Evolutionary conservation across 208 protist species (phyloP).

Genomic region (Trypanosoma congolense): DNA sequence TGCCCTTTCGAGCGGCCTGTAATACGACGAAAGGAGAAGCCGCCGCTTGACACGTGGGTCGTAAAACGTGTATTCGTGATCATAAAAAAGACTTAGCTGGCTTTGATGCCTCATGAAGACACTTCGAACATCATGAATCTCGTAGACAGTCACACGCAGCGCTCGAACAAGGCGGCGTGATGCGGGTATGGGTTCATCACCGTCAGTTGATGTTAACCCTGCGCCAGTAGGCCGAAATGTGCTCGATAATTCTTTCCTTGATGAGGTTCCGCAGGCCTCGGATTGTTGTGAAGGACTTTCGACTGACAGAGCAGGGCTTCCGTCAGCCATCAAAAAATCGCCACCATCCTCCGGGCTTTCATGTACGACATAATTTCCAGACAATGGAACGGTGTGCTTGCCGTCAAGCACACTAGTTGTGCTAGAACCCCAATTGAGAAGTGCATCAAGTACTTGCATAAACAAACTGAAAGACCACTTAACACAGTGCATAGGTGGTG

Average conservation of each 20-base stretch:
- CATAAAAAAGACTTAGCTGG: conserved; percentile 54
- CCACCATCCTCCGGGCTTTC: conserved; percentile 7
- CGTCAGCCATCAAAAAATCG: not conserved
- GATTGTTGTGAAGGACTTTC: too few relatives aligned
- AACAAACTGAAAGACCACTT: conserved; percentile 40
- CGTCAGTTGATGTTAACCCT: too few relatives aligned
- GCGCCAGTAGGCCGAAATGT: too few relatives aligned
- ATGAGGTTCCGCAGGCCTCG: too few relatives aligned
- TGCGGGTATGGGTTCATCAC: too few relatives aligned
- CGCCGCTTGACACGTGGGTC: conserved; percentile 49
- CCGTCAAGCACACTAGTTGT: conserved; percentile 38
- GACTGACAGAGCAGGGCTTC: not conserved
- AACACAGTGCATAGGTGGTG: not conserved
- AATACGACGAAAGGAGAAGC: conserved; percentile 55
- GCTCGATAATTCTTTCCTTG: too few relatives aligned
- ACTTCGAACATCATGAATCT: conserved; percentile 63
- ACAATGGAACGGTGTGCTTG: conserved; percentile 46
- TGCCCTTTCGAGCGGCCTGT: conserved; percentile 38
- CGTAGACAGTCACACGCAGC: conserved; percentile 54
- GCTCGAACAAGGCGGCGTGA: conserved; percentile 35
- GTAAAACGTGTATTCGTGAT: conserved; percentile 56
- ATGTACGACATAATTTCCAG: conserved; percentile 38
- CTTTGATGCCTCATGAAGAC: conserved; percentile 52
- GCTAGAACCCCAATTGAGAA: conserved; percentile 44
- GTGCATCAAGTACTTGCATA: conserved; percentile 42